These are phyloP conservation scores for Boletus reticulatus DNA, from an alignment of 768 basidiomycete species.

Conservation along the genomic window DNA sequence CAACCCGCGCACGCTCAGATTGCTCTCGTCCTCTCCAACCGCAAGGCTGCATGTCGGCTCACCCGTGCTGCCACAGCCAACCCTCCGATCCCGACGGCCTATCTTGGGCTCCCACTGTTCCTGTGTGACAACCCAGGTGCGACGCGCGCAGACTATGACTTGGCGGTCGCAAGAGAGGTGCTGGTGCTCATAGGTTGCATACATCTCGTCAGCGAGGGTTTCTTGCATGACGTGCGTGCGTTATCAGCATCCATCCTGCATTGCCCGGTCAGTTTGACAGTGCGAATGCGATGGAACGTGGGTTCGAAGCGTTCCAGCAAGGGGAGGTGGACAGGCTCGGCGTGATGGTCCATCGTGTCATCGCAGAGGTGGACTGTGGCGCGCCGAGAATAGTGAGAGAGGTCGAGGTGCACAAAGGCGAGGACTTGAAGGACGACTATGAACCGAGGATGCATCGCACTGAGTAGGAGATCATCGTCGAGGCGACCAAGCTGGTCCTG, in stretches of 20 bases:
- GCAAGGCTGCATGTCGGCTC: constrained; percentile 88
- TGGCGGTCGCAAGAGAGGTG: constrained; percentile 71
- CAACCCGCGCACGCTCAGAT: constrained; percentile 69
- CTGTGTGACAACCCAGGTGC: constrained; percentile 68
- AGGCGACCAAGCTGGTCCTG: constrained; percentile 73
- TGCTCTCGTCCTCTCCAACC: constrained; percentile 84
- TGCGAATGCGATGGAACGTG: constrained; percentile 84
- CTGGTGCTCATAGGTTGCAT: constrained; percentile 99
- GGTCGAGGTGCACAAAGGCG: constrained; percentile 69
- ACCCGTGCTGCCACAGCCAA: constrained; percentile 64
- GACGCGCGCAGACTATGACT: constrained; percentile 83
- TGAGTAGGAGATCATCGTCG: constrained; percentile 91
- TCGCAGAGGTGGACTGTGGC: constrained; percentile 91
- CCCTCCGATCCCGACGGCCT: constrained; percentile 81
- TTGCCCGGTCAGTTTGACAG: constrained; percentile 97
- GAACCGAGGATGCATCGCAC: constrained; percentile 75
- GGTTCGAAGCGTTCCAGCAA: constrained; percentile 82
- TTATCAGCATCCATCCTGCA: constrained; percentile 87
- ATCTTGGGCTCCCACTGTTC: constrained; percentile 83
- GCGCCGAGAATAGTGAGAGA: constrained; percentile 83
- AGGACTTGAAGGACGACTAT: constrained; percentile 61
- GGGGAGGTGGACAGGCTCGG: constrained; percentile 80
- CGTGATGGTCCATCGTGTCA: constrained; percentile 91
- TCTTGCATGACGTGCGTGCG: constrained; percentile 62
- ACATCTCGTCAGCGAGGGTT: constrained; percentile 87